phyloP scores from a whole-genome alignment of 1,284 basidiomycete genomes.

The Porogramme epimiltina region DNA sequence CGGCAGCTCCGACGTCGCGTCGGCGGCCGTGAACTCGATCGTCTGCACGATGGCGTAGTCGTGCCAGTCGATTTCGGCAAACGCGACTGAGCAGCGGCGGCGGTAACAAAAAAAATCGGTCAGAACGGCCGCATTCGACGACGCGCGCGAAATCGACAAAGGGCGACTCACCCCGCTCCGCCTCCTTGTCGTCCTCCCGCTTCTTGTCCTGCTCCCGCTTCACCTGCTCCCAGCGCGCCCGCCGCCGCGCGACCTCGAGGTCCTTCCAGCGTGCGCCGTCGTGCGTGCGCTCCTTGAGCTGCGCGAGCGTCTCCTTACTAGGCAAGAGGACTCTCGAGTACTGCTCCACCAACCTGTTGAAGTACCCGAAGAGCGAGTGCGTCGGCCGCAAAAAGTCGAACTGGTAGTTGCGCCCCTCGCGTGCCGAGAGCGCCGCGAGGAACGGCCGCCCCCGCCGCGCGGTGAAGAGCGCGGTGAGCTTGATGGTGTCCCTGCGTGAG shows the following conservation, averaged over 20 bases:
- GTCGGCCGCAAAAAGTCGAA: conserved; percentile 97
- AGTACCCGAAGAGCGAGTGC: conserved; percentile 95
- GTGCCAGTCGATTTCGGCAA: conserved; percentile 99
- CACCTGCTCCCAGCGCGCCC: conserved; percentile 89
- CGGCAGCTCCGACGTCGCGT: conserved; percentile 90
- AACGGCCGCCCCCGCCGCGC: conserved; percentile 91
- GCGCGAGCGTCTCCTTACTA: conserved; percentile 71
- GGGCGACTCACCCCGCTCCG: conserved; percentile 68
- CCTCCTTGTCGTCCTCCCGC: conserved; percentile 87
- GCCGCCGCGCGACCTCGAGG: conserved; percentile 74
- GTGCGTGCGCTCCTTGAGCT: conserved; percentile 65
- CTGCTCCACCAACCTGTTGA: conserved; percentile 96
- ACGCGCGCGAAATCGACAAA: too few relatives aligned
- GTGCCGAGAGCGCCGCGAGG: conserved; percentile 81
- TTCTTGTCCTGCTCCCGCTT: conserved; percentile 86
- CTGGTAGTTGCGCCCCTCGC: conserved; percentile 94
- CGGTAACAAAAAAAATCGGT: conserved; percentile 16
- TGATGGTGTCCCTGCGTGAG: conserved; percentile 76
- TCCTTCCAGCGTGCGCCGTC: conserved; percentile 73
- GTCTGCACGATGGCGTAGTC: conserved; percentile 99
- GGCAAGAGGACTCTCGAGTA: conserved; percentile 93
- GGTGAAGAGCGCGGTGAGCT: conserved; percentile 94
- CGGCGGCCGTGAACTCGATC: conserved; percentile 95
- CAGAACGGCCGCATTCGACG: not conserved
- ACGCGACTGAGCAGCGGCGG: conserved; percentile 78